A percentile compares a stretch with the other conserved stretches of the same genome.
Conservation (phyloP, 768 basidiomycete species). For the Dacryopinax primogenitus region DNA sequence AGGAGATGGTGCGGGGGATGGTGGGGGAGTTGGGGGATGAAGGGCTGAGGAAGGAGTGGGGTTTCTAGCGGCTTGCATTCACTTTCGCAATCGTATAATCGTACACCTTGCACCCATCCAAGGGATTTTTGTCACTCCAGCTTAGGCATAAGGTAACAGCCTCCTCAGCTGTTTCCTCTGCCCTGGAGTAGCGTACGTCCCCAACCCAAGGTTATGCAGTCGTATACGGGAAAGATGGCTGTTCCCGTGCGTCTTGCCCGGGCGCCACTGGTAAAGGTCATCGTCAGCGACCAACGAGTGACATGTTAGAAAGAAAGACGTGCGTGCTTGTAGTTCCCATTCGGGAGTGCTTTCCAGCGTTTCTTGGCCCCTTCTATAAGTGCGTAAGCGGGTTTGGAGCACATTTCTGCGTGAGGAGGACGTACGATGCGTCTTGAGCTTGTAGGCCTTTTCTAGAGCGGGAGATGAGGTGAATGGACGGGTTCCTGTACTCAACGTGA, state of each 20-base stretch:
- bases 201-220: background rate
- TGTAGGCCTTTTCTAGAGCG: background rate
- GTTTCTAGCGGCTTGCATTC: background rate
- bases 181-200: background rate
- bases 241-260: background rate
- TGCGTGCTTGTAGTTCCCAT: background rate
- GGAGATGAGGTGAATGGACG: background rate
- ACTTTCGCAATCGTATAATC: background rate
- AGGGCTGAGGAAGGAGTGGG: conserved; percentile 14
- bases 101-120: no score
- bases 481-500: no score
- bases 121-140: background rate
- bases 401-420: background rate
- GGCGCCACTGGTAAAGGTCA: background rate
- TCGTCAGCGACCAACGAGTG: background rate
- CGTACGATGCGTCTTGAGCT: conserved; percentile 6
- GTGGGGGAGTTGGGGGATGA: conserved; percentile 2
- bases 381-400: background rate
- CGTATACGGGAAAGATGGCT: background rate
- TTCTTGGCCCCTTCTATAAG: background rate
- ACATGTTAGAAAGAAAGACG: background rate
- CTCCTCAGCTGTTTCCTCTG: background rate
- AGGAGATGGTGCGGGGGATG: conserved; percentile 16
- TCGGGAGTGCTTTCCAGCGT: background rate
- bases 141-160: background rate